These are phyloP conservation scores for Ascochyta lentis DNA, from an alignment of 2,329 filamentous ascomycete genomes.

Conservation along the genomic window DNA sequence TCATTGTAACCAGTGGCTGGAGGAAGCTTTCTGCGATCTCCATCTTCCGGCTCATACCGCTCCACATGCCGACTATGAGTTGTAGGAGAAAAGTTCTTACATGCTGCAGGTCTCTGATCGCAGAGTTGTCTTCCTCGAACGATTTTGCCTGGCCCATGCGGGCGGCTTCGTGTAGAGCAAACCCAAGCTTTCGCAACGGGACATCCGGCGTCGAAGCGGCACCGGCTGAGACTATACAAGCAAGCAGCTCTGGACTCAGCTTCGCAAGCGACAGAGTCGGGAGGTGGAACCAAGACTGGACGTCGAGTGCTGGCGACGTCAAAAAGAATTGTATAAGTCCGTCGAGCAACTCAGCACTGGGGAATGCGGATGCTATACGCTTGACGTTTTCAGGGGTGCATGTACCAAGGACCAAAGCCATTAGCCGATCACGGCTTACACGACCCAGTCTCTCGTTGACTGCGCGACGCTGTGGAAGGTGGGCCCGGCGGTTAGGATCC, in stretches of 20 bases:
- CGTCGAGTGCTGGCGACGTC: constrained; percentile 62
- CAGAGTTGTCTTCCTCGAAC: constrained; percentile 58
- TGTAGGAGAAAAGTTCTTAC: constrained; percentile 59
- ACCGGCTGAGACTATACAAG: constrained; percentile 66
- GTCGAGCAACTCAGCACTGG: constrained; percentile 66
- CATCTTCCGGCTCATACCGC: constrained; percentile 65
- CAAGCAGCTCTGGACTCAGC: constrained; percentile 66
- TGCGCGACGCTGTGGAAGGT: constrained; percentile 46
- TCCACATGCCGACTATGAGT: constrained; percentile 64
- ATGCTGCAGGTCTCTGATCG: constrained; percentile 60
- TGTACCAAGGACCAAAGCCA: constrained; percentile 68
- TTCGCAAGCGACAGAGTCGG: constrained; percentile 64
- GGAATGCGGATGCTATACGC: constrained; percentile 66
- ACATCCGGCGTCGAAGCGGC: constrained; percentile 64
- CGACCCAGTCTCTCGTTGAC: constrained; percentile 51
- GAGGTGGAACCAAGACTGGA: constrained; percentile 68
- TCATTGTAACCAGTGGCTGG: constrained; percentile 63
- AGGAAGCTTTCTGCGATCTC: constrained; percentile 66
- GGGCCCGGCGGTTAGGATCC: constrained; percentile 40
- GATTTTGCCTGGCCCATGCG: constrained; percentile 48
- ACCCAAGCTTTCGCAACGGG: constrained; percentile 66
- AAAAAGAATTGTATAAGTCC: constrained; percentile 68
- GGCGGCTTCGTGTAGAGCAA: constrained; percentile 58
- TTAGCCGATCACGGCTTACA: constrained; percentile 62
- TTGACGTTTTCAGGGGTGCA: constrained; percentile 59